Base-by-base conservation (phyloP, 768 basidiomycete species). In the Suillus americanus region DNA sequence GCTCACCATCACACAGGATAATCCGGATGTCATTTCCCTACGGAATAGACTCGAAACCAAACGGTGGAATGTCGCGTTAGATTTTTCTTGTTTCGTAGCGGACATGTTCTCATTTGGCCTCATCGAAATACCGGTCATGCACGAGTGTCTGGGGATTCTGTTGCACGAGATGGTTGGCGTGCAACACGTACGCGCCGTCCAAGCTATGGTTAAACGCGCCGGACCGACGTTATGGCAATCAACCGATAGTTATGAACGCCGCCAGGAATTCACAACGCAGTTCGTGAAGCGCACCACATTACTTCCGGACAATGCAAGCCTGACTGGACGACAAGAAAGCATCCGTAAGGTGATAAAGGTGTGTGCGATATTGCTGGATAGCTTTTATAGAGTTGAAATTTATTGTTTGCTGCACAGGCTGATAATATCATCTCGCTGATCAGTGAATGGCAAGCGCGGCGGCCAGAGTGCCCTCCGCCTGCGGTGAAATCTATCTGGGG, bases 101-200 rank as follows among this genome's bases (percentile, higher is more conserved):
- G 72, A 76, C 61, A 67, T 77, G 23, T 75, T 74, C 65, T 63
- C 61, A 13, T 35, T 59, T 25, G 66, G 61, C 35, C 65, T 77
- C 25, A 56, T 76, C 18, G 9, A 37, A 18, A 46, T 56, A 25
- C 12, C 45, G 3, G 28, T n/a, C 7, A 70, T 68, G 3, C 68
- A 66, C 4, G 70, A 74, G 28, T 76, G 74, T 62, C 60, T 75
- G 13, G 61, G 66, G 5, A 65, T 66, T 43, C 53, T 77, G 2
- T 46, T 75, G 14, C 64, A 66, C 55, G 68, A 71, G n/a, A 70
- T 72, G 57, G 65, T 48, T 46, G 67, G 72, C 20, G 63, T 72
- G n/a, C 72, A 77, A 45, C 74, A 77, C 50, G 63, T 77, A 28
- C 65, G 69, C n/a, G 70, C 69, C 5, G 43, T 74, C 13, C 69